Evolutionary conservation across 805 yeast genomes (phyloP).

Genomic region (Yamadazyma akitaensis): DNA sequence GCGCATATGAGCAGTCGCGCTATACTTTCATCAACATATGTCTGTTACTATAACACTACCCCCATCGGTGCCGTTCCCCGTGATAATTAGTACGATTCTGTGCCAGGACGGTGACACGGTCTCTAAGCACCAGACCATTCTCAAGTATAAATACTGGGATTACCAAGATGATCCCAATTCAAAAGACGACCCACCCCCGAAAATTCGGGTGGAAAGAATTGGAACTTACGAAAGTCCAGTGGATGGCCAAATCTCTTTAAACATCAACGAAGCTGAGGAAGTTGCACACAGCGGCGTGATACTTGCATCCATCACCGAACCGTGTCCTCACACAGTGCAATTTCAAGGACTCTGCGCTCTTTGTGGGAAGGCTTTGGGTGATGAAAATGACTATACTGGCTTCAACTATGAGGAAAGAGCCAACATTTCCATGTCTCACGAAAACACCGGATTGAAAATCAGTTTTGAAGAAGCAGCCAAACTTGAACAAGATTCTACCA

Average conservation of each 20-base stretch:
- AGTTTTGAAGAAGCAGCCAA: conserved; percentile 83
- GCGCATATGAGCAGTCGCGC: not conserved
- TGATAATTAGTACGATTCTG: conserved; percentile 53
- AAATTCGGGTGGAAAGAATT: conserved; percentile 61
- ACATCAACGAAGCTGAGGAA: conserved; percentile 57
- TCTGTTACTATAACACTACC: conserved; percentile 54
- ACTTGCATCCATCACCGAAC: conserved; percentile 64
- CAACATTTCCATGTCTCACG: conserved; percentile 86
- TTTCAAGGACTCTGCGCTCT: conserved; percentile 93
- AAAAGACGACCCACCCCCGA: conserved; percentile 38
- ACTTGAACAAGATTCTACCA: conserved; percentile 67
- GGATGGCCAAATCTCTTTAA: conserved; percentile 61
- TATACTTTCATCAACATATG: conserved; percentile 15
- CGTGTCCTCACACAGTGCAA: conserved; percentile 89
- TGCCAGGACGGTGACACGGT: conserved; percentile 45
- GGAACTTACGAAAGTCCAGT: conserved; percentile 83
- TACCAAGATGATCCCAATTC: conserved; percentile 53
- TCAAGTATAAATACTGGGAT: conserved; percentile 67
- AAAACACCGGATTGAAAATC: conserved; percentile 77
- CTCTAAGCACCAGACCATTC: conserved; percentile 49
- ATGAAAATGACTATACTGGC: conserved; percentile 71
- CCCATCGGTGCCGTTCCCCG: conserved; percentile 63
- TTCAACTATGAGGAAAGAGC: conserved; percentile 69
- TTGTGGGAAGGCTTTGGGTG: conserved; percentile 77
- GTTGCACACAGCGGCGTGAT: conserved; percentile 45